Evolutionary conservation across 2,329 filamentous ascomycete genomes (phyloP), one percentile per base, ranked within the genome.

Genomic region (Aspergillus sp.): DNA sequence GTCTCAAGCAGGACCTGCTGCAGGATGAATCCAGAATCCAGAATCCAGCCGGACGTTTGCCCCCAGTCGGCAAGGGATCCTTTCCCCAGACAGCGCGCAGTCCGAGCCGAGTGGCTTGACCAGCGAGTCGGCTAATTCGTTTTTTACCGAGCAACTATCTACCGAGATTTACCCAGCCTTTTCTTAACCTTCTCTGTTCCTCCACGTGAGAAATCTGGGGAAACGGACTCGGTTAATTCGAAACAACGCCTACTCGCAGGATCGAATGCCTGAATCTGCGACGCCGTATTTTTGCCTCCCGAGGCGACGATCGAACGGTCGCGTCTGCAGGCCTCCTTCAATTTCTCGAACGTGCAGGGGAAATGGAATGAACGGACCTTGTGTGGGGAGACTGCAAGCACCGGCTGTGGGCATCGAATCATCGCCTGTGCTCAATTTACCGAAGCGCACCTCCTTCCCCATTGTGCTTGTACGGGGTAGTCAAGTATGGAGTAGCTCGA

Each of bases 171-270:
- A 44, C 22, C 17, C 13, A 27, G 13, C n/a, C 22, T 19, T 13
- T 15, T 42, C 17, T n/a, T 34, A 2, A 37, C 22, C 11, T 15
- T 15, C 3, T 2, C 13, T 12, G 15, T 3, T 7, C 8, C 39
- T 42, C 49, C 49, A 15, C 48, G 30, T 19, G 34, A 9, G 33
- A 48, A 60, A 60, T 57, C 54, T 11, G 58, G 58, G 58, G 58
- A 57, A 58, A 45, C 13, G n/a, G 37, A 24, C 58, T 60, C 58
- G 58, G 58, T 57, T 60, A 60, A 57, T 54, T 50, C 8, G 37
- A 20, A 47, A 47, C 17, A n/a, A 22, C 12, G 19, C 40, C 22
- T 22, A 37, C 12, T 13, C 22, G 34, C 33, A 47, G 19, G 33
- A 37, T 37, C 30, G n/a, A 11, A 13, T 12, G 22, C 45, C 46